Evolutionary conservation across 2,329 filamentous ascomycete genomes (phyloP), one percentile per base, ranked within the genome.

Genomic region (Didymella exigua): DNA sequence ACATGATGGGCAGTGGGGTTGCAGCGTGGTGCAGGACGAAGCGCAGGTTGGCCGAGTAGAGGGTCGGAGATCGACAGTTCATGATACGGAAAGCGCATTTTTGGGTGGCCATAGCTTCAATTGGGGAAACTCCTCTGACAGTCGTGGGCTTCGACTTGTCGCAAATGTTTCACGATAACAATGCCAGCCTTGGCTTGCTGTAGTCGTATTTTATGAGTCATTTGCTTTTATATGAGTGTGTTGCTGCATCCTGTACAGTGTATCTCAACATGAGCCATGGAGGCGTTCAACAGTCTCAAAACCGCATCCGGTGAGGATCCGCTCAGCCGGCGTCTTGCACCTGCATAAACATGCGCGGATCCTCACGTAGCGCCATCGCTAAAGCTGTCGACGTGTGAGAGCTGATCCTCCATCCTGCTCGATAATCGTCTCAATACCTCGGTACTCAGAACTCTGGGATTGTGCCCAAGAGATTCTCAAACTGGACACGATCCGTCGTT

Each of bases 41-140:
- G 48, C 57, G 58, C 57, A 63, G 52, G 54, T 56, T 54, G 50
- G 63, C 63, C 57, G 57, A 63, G 55, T 56, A 50, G 55, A 63
- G 52, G 47, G 56, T 58, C 59, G 56, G 48, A 48, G 63, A 67
- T 67, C 65, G 54, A 59, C 62, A 60, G 33, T n/a, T 50, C 49
- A 38, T 41, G 40, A 53, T 36, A 34, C 26, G 27, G 37, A 34
- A 33, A 38, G 24, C 40, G 54, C 49, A 24, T 26, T 42, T 54
- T 59, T 54, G 33, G 40, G 34, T 55, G 58, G 60, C 30, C 59
- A 59, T 55, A 59, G 61, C 61, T 56, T 36, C 37, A 47, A 55
- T 57, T 51, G 53, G 59, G 61, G 58, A 56, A 50, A 9, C 34
- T 46, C 40, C 34, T 43, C 42, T 43, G 29, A 45, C 50, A 54